Percentiles rank a stretch among this genome's conserved stretches.
Evolutionary conservation across 768 basidiomycete species (phyloP).

Genomic region (Naematelia aurantialba): DNA sequence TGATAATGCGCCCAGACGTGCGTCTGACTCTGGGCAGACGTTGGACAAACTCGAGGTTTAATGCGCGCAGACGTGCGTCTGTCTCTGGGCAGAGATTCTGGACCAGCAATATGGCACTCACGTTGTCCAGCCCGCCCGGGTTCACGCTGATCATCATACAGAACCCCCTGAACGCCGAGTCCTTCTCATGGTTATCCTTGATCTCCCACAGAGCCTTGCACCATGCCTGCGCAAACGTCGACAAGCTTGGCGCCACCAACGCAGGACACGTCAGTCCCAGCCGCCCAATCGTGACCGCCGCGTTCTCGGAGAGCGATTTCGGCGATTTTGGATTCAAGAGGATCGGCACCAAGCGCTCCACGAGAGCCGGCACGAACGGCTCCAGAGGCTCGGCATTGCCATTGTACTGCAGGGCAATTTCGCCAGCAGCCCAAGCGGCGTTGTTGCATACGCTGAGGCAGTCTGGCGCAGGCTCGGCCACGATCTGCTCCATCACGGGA

Average conservation of each 20-base stretch:
- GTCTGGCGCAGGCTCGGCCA: conserved; percentile 86
- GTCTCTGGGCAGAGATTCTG: too few relatives aligned
- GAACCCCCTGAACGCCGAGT: conserved; percentile 95
- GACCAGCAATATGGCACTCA: conserved; percentile 49
- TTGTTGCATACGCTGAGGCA: conserved; percentile 98
- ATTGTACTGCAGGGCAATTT: conserved; percentile 84
- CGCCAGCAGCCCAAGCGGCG: conserved; percentile 99
- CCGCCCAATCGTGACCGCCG: conserved; percentile 95
- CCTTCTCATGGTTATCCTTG: conserved; percentile 98
- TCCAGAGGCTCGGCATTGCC: conserved; percentile 54
- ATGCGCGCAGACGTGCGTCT: too few relatives aligned
- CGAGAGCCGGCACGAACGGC: conserved; percentile 83
- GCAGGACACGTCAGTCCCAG: conserved; percentile 88
- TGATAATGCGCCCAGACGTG: too few relatives aligned
- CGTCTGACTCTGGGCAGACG: too few relatives aligned
- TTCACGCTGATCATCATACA: conserved; percentile 94
- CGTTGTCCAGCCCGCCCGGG: conserved; percentile 88
- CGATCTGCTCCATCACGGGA: conserved; percentile 81
- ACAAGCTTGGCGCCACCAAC: conserved; percentile 80
- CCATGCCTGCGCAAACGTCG: conserved; percentile 91
- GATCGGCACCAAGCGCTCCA: conserved; percentile 85
- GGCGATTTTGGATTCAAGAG: conserved; percentile 88
- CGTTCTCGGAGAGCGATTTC: conserved; percentile 92
- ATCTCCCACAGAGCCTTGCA: conserved; percentile 96
- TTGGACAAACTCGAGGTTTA: too few relatives aligned